These are phyloP conservation scores for Penicillium sp. DNA, from an alignment of 2,329 filamentous ascomycete genomes.

Conservation along the genomic window DNA sequence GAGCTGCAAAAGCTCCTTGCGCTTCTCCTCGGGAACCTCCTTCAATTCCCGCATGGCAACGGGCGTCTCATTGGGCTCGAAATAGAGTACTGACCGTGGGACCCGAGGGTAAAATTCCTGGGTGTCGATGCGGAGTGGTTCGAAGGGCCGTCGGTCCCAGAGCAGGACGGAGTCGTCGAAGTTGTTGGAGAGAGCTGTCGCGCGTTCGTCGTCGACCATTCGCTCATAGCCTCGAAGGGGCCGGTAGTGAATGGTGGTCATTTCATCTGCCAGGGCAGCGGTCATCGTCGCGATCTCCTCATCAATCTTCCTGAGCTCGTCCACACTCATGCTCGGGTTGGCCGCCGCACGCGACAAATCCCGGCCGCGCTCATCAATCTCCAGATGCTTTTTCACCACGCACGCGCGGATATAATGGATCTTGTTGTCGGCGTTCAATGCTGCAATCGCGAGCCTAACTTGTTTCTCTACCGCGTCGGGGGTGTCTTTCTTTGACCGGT, in stretches of 20 bases:
- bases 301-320: conserved; percentile 24
- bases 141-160: conserved; percentile 69
- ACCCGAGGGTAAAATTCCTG: conserved; percentile 66
- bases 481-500: background rate
- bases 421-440: conserved; percentile 30
- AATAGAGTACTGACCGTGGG: conserved; percentile 35
- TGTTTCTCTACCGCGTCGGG: background rate
- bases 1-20: conserved; percentile 20
- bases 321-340: conserved; percentile 17
- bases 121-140: conserved; percentile 60
- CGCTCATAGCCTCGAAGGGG: conserved; percentile 31
- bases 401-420: conserved; percentile 12
- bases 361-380: conserved; percentile 31
- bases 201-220: conserved; percentile 55
- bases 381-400: conserved; percentile 16
- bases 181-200: conserved; percentile 30
- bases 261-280: conserved; percentile 7
- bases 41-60: conserved; percentile 20
- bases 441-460: conserved; percentile 5
- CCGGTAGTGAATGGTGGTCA: conserved; percentile 27
- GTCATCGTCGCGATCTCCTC: conserved; percentile 17
- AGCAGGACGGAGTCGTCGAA: conserved; percentile 53
- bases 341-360: conserved; percentile 27
- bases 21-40: conserved; percentile 14
- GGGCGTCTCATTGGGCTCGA: conserved; percentile 33